Evolutionary conservation across 495 filamentous ascomycete species (phyloP), one percentile per base, ranked within the genome.

Genomic region (Glutinoglossum americanum): DNA sequence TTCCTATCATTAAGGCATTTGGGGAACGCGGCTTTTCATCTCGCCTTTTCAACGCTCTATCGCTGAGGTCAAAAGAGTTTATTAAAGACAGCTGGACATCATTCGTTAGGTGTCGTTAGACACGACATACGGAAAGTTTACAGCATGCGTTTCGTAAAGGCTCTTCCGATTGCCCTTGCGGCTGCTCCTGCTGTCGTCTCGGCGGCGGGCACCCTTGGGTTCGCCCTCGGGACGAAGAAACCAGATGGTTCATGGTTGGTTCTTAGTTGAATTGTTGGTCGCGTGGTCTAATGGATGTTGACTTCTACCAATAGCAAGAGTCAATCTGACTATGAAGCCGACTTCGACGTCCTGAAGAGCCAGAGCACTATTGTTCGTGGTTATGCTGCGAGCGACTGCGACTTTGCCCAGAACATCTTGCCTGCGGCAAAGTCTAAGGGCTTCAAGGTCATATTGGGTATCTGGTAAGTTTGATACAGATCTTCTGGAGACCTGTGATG

Each of bases 391-490:
- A 66, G 65, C 28, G 80, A 84, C 63, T 89, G 85, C 69, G 71
- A 84, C 39, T 77, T 78, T 32, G 77, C 84, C 28, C 66, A 77
- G 65, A 70, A 80, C 56, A 80, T 87, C 59, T 69, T 89, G 58
- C 84, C 83, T 5, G 85, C 83, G 33, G 83, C 86, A 9, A 77
- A 82, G 71, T 66, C 66, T 54, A 82, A 81, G 68, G 76, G 75
- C n/a, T 82, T 85, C 70, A 71, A 87, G 70, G 82, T 88, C 60
- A 71, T 89, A 9, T 66, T 90, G 56, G 85, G 84, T 60, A 76
- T 89, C 63, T 90, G 85, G 85, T 85, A 72, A 32, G 68, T 58
- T 32, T 33, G 11, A 32, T n/a, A n/a, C n/a, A n/a, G n/a, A n/a
- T n/a, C n/a, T n/a, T n/a, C n/a, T n/a, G n/a, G n/a, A n/a, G n/a